Percentiles rank a stretch among this genome's conserved stretches.
Conservation (phyloP, 768 basidiomycete genomes). For the Auricularia sp. region DNA sequence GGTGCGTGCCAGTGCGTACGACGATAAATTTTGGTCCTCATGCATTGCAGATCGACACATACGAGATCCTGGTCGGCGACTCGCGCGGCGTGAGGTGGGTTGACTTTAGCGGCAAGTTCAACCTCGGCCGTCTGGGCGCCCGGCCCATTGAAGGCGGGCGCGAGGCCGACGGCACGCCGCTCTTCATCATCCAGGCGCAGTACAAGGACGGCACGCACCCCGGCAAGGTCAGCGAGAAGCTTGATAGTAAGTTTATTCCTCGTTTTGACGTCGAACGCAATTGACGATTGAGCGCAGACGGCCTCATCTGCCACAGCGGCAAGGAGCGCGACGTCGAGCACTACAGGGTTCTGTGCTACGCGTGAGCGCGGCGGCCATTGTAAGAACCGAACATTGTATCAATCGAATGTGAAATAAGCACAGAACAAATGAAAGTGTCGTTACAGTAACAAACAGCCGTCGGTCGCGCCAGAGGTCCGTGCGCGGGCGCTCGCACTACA, state of each 20-base stretch:
- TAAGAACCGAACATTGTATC: no score
- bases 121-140: slow-evolving; percentile 33
- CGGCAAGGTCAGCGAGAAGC: slow-evolving; percentile 51
- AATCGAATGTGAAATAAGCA: no score
- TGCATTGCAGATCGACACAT: slow-evolving; percentile 40
- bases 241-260: slow-evolving; percentile 32
- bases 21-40: neutral
- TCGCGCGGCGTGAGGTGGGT: slow-evolving; percentile 51
- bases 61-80: slow-evolving; percentile 65
- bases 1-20: slow-evolving; percentile 25
- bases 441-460: no score
- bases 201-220: slow-evolving; percentile 45
- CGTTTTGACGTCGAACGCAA: no score
- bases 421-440: no score
- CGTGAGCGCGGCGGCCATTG: no score
- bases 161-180: slow-evolving; percentile 48
- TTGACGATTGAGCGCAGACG: no score
- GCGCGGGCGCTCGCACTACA: neutral
- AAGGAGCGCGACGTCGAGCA: no score
- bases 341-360: no score
- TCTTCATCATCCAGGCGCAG: slow-evolving; percentile 53
- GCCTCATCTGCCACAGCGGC: no score
- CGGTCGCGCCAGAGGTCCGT: neutral
- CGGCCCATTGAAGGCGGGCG: slow-evolving; percentile 58
- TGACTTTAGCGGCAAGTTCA: slow-evolving; percentile 33